Evolutionary conservation across 805 yeast species (phyloP), one percentile per base, ranked within the genome.

Genomic region (Candida morakotiae): DNA sequence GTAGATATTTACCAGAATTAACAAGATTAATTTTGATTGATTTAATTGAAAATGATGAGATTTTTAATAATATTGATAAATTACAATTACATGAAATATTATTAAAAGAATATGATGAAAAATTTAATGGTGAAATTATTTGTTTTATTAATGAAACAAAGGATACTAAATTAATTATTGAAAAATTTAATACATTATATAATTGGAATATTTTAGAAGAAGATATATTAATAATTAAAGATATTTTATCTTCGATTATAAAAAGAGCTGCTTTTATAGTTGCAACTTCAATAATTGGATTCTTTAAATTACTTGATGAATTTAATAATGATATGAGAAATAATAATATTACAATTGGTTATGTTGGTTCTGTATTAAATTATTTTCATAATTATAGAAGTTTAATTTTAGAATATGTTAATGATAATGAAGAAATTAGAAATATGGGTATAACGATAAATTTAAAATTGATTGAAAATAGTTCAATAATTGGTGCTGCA

Each of bases 1-100:
- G 83, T 1, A 56, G 83, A 42, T 75, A 77, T 51, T 53, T 79
- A 28, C 74, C 79, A 23, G 84, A 78, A 49, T 46, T 76, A 37
- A 49, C 73, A 5, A 56, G 83, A 31, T 49, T 73, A 32, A 66
- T 65, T 3, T 33, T 74, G 27, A 41, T 58, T 13, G 72, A 63
- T 31, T 44, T 68, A 48, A 47, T 58, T 16, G 53, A 51, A 10
- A 41, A 40, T 11, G 37, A 48, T 20, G 63, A 59, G 44, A 37
- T 67, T 6, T 64, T 66, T 28, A 36, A 21, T 24, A 38, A 44
- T 15, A 48, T 54, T 17, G 36, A 38, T 13, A 29, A 28, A 11
- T 34, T 35, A 18, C 35, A 49, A 9, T 43, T 48, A n/a, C 10
- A 27, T 5, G 13, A 20, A 13, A 30, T 44, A 20, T 38, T 41